Percentiles rank a stretch among this genome's conserved stretches.
Conservation (phyloP, 768 basidiomycete species). For the Tephrocybe rancida region DNA sequence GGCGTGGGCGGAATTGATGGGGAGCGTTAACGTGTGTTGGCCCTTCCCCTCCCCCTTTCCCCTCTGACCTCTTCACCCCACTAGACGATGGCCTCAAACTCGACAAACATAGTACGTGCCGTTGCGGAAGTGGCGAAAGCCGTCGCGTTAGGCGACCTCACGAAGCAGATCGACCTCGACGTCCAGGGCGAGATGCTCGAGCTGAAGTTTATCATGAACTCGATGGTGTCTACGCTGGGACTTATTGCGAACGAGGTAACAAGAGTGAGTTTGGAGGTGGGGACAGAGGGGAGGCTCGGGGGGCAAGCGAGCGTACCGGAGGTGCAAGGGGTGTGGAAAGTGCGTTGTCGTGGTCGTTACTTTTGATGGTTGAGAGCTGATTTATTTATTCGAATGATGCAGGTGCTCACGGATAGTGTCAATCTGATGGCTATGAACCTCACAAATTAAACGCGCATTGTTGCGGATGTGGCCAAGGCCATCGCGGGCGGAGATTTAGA, state of each 20-base stretch:
- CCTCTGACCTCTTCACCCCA: neutral
- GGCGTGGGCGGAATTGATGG: constrained; percentile 89
- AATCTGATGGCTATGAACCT: constrained; percentile 90
- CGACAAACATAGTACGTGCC: constrained; percentile 86
- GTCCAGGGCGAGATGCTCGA: constrained; percentile 95
- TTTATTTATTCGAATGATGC: neutral
- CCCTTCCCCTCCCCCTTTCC: neutral
- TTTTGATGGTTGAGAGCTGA: neutral
- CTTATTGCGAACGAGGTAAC: constrained; percentile 83
- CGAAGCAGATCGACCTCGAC: constrained; percentile 85
- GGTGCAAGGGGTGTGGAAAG: constrained; percentile 95
- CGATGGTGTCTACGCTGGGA: constrained; percentile 78
- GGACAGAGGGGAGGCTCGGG: constrained; percentile 90
- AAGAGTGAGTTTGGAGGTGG: constrained; percentile 89
- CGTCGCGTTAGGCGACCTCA: constrained; percentile 84
- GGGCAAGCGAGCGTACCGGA: constrained; percentile 93
- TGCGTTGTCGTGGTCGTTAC: no score
- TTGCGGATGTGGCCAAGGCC: constrained; percentile 92
- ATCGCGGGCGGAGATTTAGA: constrained; percentile 93
- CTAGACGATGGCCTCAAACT: constrained; percentile 85
- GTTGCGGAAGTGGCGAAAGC: constrained; percentile 91
- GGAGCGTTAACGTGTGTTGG: constrained; percentile 80
- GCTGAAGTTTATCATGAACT: constrained; percentile 85
- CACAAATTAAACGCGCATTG: constrained; percentile 85
- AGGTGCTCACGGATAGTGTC: constrained; percentile 77